Percentiles rank a stretch among this genome's conserved stretches.
Conservation (phyloP, 208 protist genomes). For the Leishmania tarentolae region DNA sequence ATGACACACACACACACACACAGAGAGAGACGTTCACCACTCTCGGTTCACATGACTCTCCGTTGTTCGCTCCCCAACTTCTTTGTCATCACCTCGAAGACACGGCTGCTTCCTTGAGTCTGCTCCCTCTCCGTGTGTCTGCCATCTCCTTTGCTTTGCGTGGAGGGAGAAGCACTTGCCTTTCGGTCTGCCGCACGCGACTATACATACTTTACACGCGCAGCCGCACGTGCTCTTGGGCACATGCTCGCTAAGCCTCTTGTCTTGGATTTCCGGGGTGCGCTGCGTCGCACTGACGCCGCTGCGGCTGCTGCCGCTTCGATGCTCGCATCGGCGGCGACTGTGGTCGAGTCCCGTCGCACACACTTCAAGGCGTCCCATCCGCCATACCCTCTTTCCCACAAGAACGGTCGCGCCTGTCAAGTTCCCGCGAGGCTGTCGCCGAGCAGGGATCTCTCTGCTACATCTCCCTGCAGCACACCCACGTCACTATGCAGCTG, state of each 20-base stretch:
- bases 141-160: neutral
- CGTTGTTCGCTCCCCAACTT: neutral
- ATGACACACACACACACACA: slow-evolving; percentile 16
- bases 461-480: neutral
- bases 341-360: slow-evolving; percentile 7
- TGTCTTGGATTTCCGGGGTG: neutral
- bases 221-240: neutral
- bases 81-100: neutral
- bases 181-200: neutral
- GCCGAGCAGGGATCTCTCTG: neutral
- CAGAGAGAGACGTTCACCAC: neutral
- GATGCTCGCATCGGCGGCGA: neutral
- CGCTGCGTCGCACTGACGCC: slow-evolving; percentile 1
- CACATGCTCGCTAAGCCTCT: slow-evolving; percentile 2
- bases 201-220: neutral
- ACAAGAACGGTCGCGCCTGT: slow-evolving; percentile 9
- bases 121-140: neutral
- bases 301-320: neutral
- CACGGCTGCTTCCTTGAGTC: neutral
- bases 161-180: too few relatives aligned
- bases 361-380: slow-evolving; percentile 13
- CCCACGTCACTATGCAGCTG: slow-evolving; percentile 27
- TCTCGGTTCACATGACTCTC: neutral
- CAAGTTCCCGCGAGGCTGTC: neutral
- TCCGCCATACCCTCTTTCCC: slow-evolving; percentile 26